Evolutionary conservation across 2,329 filamentous ascomycete species (phyloP).

Genomic region (Fusarium nurragi): DNA sequence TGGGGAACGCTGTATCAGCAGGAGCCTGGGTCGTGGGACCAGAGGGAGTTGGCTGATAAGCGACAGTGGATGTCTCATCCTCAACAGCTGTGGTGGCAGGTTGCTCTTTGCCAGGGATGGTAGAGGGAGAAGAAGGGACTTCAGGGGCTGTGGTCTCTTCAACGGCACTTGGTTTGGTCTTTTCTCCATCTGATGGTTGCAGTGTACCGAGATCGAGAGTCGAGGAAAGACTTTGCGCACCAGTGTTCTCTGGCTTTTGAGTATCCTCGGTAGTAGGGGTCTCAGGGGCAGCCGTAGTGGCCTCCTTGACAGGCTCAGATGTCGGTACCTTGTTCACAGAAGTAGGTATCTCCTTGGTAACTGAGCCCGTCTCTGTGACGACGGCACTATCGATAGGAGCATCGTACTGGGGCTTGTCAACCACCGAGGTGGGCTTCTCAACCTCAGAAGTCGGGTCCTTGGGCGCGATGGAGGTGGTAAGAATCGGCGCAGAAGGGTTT

Average conservation of each 20-base stretch:
- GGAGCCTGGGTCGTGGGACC: slow-evolving; percentile 14
- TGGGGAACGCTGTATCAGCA: slow-evolving; percentile 8
- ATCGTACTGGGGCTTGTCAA: slow-evolving; percentile 12
- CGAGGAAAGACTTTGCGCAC: slow-evolving; percentile 15
- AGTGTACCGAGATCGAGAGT: slow-evolving; percentile 41
- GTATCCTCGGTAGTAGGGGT: slow-evolving; percentile 9
- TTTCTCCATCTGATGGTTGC: slow-evolving; percentile 22
- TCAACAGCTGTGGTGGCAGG: slow-evolving; percentile 2
- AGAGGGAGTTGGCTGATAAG: slow-evolving; percentile 17
- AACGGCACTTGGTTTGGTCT: slow-evolving; percentile 9
- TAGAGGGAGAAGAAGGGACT: slow-evolving; percentile 7
- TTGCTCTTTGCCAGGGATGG: neutral
- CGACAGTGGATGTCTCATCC: slow-evolving; percentile 6
- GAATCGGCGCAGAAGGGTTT: slow-evolving; percentile 23
- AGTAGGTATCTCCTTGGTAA: slow-evolving; percentile 2
- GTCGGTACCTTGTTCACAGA: neutral
- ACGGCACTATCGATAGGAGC: neutral
- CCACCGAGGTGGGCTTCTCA: slow-evolving; percentile 1
- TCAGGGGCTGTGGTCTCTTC: slow-evolving; percentile 22
- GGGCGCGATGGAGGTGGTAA: slow-evolving; percentile 37
- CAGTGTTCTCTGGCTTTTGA: slow-evolving; percentile 20
- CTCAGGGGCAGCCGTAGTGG: slow-evolving; percentile 5
- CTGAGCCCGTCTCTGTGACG: neutral
- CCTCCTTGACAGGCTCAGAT: slow-evolving; percentile 3
- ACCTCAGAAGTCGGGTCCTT: slow-evolving; percentile 19